These are phyloP conservation scores for Penicillium malachiteum DNA, from an alignment of 495 filamentous ascomycete species.

Conservation along the genomic window DNA sequence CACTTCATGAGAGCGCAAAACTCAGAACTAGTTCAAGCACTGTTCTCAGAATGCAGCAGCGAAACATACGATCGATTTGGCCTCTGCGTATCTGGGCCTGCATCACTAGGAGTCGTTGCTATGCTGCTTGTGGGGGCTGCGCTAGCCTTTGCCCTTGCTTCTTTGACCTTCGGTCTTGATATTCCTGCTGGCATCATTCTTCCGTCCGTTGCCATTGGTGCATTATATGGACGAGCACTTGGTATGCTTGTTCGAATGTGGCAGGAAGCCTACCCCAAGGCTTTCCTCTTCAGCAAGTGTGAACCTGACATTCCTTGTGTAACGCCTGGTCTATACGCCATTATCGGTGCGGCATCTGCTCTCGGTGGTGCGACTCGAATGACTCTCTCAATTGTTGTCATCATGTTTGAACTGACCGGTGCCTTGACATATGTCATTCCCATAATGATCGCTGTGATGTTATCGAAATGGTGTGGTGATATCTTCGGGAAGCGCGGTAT, in stretches of 20 bases:
- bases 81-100: slow-evolving; percentile 77
- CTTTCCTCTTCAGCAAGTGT: slow-evolving; percentile 76
- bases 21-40: slow-evolving; percentile 84
- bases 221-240: slow-evolving; percentile 85
- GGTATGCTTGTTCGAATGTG: slow-evolving; percentile 88
- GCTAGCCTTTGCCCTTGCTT: slow-evolving; percentile 81
- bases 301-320: slow-evolving; percentile 88
- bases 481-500: slow-evolving; percentile 92
- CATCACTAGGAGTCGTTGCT: slow-evolving; percentile 69
- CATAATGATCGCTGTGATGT: slow-evolving; percentile 99
- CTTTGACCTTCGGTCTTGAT: slow-evolving; percentile 92
- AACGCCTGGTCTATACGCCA: slow-evolving; percentile 92
- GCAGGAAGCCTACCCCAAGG: slow-evolving; percentile 74
- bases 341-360: slow-evolving; percentile 94
- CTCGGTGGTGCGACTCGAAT: slow-evolving; percentile 96
- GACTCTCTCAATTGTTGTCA: slow-evolving; percentile 95
- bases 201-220: slow-evolving; percentile 95
- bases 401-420: slow-evolving; percentile 98
- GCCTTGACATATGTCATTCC: slow-evolving; percentile 95
- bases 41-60: slow-evolving; percentile 87
- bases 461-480: slow-evolving; percentile 97
- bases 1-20: slow-evolving; percentile 91
- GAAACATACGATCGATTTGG: slow-evolving; percentile 78
- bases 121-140: slow-evolving; percentile 76
- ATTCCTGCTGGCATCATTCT: slow-evolving; percentile 96